Base-by-base conservation (phyloP, 1,284 basidiomycete species). In the Waitea zeae region DNA sequence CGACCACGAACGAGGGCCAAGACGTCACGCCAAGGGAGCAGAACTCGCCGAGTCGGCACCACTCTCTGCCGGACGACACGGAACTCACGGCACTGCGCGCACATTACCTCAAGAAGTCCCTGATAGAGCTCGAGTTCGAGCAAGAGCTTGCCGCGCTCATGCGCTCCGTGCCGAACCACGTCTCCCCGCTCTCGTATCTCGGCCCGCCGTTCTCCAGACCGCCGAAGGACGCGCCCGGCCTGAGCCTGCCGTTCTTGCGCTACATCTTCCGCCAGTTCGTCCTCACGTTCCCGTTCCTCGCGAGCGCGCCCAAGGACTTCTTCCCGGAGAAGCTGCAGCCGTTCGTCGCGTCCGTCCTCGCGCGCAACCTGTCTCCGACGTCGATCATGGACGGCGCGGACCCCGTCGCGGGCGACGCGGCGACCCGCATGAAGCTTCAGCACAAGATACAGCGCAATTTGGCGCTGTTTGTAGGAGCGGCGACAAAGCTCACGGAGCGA, bases 71-170 rank as follows among this genome's bases (percentile, higher is more conserved):
- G n/a, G 24, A 26, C n/a, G 24, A 26, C n/a, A n/a, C n/a, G 24
- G n/a, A 7, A n/a, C 24, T 93, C 32, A 86, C 84, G 1, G 83
- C 90, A 3, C 57, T 90, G 19, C 75, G 88, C 27, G 87, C 88
- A 1, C 90, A 96, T 50, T 96, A 96, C 54, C 79, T 96, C 50
- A 96, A 95, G 61, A 92, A 93, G 56, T 69, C 81, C n/a, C 74
- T 96, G 36, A 70, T 97, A 31, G 73, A 81, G 43, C 72, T 95
- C 30, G 78, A 96, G 52, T 76, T 93, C 42, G 57, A 63, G 42
- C 59, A 62, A 24, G 92, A 97, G 54, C 65, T 95, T 36, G 63
- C 71, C 39, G 60, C 65, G 28, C 66, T 92, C 44, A 71, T 74
- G 3, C 68, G 70, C 37, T 54, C 66, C 5, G 52, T 62, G 1